phyloP scores from a whole-genome alignment of 305 asterid genomes.

The Fraxinus latifolia region DNA sequence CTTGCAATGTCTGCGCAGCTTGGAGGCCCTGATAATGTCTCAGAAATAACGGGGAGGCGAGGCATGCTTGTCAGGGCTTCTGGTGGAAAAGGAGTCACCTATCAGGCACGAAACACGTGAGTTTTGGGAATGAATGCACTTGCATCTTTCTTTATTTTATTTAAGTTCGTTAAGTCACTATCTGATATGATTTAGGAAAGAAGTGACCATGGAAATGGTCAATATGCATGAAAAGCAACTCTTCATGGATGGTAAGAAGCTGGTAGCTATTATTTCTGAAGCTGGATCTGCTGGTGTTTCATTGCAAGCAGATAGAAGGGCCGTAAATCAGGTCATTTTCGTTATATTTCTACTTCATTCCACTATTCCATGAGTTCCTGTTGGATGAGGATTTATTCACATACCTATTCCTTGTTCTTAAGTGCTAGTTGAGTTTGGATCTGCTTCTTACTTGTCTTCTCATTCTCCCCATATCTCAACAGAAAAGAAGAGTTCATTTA shows the following conservation, averaged over 20 bases:
- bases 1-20: conserved; percentile 54
- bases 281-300: conserved; percentile 99
- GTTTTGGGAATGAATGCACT: conserved; percentile 30
- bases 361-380: not conserved
- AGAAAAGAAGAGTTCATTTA: conserved; percentile 95
- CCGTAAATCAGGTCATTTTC: conserved; percentile 68
- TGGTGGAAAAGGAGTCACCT: conserved; percentile 90
- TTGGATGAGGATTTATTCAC: conserved; percentile 20
- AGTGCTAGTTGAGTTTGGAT: conserved; percentile 20
- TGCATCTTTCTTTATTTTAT: conserved; percentile 17
- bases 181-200: conserved; percentile 59
- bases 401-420: conserved; percentile 19
- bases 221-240: conserved; percentile 96
- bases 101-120: conserved; percentile 97
- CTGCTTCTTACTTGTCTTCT: not conserved
- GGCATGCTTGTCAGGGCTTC: conserved; percentile 95
- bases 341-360: conserved; percentile 1
- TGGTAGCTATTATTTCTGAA: conserved; percentile 92
- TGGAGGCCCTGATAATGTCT: conserved; percentile 94
- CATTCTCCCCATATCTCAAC: conserved; percentile 34
- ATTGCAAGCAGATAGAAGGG: conserved; percentile 98
- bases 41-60: conserved; percentile 95
- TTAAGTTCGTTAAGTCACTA: conserved; percentile 28
- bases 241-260: conserved; percentile 91
- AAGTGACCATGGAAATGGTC: conserved; percentile 97